Conservation (phyloP, 2,329 filamentous ascomycete genomes). For the Aspergillus oerlinghausenensis region DNA sequence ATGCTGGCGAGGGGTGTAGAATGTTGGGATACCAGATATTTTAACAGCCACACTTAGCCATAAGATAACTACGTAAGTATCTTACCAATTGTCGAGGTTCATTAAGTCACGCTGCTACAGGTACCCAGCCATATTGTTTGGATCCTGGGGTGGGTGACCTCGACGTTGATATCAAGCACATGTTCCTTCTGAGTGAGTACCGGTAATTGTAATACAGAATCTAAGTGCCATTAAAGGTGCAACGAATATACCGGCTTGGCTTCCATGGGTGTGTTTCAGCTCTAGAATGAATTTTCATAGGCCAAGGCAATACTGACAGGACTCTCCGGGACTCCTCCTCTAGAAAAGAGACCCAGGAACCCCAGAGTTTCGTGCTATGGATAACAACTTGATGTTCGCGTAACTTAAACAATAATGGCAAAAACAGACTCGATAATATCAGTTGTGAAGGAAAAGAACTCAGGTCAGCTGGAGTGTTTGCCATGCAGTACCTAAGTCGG, state of each 20-base stretch:
- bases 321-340: too few species aligned
- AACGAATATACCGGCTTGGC: neutral
- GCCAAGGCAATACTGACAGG: neutral
- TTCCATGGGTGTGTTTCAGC: neutral
- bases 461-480: neutral
- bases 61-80: neutral
- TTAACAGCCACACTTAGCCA: neutral
- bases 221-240: neutral
- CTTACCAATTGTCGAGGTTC: neutral
- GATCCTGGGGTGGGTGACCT: neutral
- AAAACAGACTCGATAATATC: neutral
- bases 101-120: neutral
- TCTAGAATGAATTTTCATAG: neutral
- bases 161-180: neutral
- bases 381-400: neutral
- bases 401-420: neutral
- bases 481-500: neutral
- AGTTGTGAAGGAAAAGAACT: neutral
- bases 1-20: conserved; percentile 19
- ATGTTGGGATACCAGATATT: conserved; percentile 7
- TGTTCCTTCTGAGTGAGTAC: neutral
- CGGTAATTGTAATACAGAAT: neutral
- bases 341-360: neutral
- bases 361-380: neutral
- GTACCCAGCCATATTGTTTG: neutral